A percentile compares a stretch with the other conserved stretches of the same genome.
Evolutionary conservation across 306 rosid species (phyloP).

Genomic region (Sphenostylis stenocarpa): DNA sequence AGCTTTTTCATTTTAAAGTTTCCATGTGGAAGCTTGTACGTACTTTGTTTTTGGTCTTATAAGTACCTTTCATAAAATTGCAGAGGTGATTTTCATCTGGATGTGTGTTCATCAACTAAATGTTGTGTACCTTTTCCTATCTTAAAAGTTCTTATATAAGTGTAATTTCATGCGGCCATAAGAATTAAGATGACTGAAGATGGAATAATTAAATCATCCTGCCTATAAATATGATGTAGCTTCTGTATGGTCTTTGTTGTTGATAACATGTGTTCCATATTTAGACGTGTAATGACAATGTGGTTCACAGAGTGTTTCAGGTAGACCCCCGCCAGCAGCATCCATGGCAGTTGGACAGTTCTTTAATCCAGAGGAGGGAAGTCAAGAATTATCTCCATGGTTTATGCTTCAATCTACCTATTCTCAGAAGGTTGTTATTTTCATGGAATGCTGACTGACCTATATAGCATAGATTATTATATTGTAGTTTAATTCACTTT

Average conservation of each 20-base stretch:
- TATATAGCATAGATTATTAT: neutral
- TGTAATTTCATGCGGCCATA: neutral
- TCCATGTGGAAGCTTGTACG: neutral
- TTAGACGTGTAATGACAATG: constrained; percentile 43
- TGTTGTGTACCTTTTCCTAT: neutral
- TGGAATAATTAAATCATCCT: constrained; percentile 12
- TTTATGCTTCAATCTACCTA: constrained; percentile 68
- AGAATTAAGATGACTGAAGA: neutral
- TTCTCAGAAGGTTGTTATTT: constrained; percentile 70
- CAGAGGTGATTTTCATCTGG: constrained; percentile 20
- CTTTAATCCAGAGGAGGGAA: constrained; percentile 86
- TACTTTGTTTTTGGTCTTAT: constrained; percentile 20
- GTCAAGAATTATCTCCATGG: constrained; percentile 70
- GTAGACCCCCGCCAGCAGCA: constrained; percentile 98
- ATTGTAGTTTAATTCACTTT: constrained; percentile 16
- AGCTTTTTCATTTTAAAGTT: constrained; percentile 5
- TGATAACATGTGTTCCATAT: constrained; percentile 28
- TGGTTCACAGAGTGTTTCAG: constrained; percentile 86
- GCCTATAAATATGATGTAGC: neutral
- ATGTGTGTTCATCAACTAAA: constrained; percentile 9
- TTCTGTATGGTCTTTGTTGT: constrained; percentile 20
- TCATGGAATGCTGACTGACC: constrained; percentile 13
- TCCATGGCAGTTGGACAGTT: constrained; percentile 99
- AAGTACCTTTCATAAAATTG: constrained; percentile 13
- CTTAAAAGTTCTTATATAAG: neutral